A percentile compares a stretch with the other conserved stretches of the same genome.
Evolutionary conservation across 2,329 filamentous ascomycete genomes (phyloP).

Genomic region (Alternaria panax): DNA sequence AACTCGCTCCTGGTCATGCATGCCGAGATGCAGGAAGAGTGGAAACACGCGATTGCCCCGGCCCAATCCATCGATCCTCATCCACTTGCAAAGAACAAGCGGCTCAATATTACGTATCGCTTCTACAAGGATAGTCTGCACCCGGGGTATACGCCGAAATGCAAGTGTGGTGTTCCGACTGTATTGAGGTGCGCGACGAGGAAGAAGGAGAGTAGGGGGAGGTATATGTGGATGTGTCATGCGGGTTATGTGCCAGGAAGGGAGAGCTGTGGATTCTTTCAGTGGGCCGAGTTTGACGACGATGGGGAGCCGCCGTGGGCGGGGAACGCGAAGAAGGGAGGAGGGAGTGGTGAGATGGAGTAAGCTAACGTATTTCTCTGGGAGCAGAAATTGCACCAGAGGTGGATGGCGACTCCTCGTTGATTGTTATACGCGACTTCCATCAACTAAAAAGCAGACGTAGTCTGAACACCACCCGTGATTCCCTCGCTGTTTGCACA

Average conservation of each 20-base stretch:
- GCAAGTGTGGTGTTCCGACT: slow-evolving; percentile 73
- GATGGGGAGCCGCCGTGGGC: slow-evolving; percentile 79
- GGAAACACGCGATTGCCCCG: slow-evolving; percentile 88
- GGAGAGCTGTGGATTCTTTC: slow-evolving; percentile 53
- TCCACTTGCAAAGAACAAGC: slow-evolving; percentile 76
- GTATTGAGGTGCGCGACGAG: slow-evolving; percentile 80
- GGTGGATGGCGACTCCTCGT: neutral
- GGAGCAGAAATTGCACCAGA: neutral
- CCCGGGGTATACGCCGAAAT: slow-evolving; percentile 78
- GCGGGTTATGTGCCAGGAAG: slow-evolving; percentile 72
- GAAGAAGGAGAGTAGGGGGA: slow-evolving; percentile 76
- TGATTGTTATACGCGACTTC: neutral
- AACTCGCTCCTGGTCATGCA: slow-evolving; percentile 96
- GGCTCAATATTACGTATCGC: slow-evolving; percentile 94
- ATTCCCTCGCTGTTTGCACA: neutral
- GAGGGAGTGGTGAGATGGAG: neutral
- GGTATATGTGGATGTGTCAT: slow-evolving; percentile 96
- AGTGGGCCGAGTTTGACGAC: slow-evolving; percentile 58
- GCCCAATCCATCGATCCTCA: slow-evolving; percentile 82
- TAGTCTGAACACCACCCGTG: neutral
- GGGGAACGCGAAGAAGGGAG: neutral
- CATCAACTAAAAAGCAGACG: neutral
- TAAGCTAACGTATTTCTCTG: neutral
- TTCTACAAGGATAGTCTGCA: slow-evolving; percentile 81
- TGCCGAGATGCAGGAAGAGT: slow-evolving; percentile 95